Base-by-base conservation (phyloP, 225 moss, liverwort and hornwort genomes). In the Climacium dendroides region DNA sequence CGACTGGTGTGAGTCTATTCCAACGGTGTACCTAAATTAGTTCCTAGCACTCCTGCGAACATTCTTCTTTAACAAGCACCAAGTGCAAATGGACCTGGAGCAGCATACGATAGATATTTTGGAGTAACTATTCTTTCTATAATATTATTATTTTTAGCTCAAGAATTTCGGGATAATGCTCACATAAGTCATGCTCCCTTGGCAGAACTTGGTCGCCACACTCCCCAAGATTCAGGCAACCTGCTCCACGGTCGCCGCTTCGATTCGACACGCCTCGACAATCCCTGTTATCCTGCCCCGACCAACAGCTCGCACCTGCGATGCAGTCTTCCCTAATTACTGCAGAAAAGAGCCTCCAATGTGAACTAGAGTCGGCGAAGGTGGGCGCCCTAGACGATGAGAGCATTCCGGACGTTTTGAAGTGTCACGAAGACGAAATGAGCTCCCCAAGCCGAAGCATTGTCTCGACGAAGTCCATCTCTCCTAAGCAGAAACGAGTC, bases 401-500 rank as follows among this genome's bases (percentile, higher is more conserved):
- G 43, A 81, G 78, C 45, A 78, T 43, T 43, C 89, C 67, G 32
- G 87, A 87, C 14, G 94, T 95, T 75, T 83, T 96, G 58, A 94
- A 92, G 89, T 93, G 91, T 45, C 67, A 87, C n/a, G 48, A 35
- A 34, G 96, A 96, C 60, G 92, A 88, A 52, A 87, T 90, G 43
- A 85, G 88, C 55, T 95, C 95, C 63, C 97, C 98, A 32, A 89
- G 90, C 55, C 88, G 87, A 45, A 88, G 94, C 62, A 93, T 91
- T 13, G 94, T 96, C 71, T 95, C 86, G 69, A 86, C 94, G 11
- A 98, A 95, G 83, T 94, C 94, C 48, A 89, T 93, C 80, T 98
- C 98, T 85, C 97, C 98, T 3, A 96, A 97, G 89, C 97, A 96
- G 89, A 98, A 98, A 57, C 93, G 96, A 23, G 96, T 98, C 43